Evolutionary conservation across 2,329 filamentous ascomycete species (phyloP).

Genomic region (Clonostachys rosea): DNA sequence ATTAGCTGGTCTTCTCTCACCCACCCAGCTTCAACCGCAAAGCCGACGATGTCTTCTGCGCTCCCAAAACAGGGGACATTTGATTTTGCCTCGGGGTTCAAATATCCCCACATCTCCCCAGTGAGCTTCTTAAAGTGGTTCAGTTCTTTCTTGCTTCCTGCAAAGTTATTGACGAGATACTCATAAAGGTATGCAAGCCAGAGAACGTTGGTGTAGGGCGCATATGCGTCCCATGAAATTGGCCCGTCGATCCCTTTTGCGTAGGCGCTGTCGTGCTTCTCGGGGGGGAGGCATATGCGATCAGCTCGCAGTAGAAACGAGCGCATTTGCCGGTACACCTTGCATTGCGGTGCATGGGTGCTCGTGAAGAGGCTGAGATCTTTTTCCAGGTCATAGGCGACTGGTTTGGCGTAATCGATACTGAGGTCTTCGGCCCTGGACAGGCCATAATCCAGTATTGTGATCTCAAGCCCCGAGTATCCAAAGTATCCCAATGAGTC

Average conservation of each 20-base stretch:
- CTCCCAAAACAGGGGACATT: slow-evolving; percentile 45
- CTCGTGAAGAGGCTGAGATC: slow-evolving; percentile 57
- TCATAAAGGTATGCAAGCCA: slow-evolving; percentile 60
- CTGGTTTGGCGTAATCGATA: slow-evolving; percentile 25
- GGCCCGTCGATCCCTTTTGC: slow-evolving; percentile 36
- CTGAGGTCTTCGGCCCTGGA: slow-evolving; percentile 48
- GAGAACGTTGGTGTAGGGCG: slow-evolving; percentile 60
- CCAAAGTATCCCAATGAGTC: slow-evolving; percentile 39
- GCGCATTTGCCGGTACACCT: slow-evolving; percentile 58
- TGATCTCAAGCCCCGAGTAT: slow-evolving; percentile 57
- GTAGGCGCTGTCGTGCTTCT: slow-evolving; percentile 41
- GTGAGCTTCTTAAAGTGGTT: slow-evolving; percentile 40
- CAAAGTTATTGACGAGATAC: slow-evolving; percentile 43
- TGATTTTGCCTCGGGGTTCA: slow-evolving; percentile 45
- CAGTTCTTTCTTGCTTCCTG: slow-evolving; percentile 39
- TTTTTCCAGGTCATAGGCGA: slow-evolving; percentile 55
- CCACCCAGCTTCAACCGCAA: slow-evolving; percentile 55
- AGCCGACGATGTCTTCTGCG: slow-evolving; percentile 51
- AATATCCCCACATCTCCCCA: slow-evolving; percentile 46
- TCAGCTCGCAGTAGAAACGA: slow-evolving; percentile 50
- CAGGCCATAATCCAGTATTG: slow-evolving; percentile 61
- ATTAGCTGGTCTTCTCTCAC: slow-evolving; percentile 46
- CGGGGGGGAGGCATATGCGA: slow-evolving; percentile 41
- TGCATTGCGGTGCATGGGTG: slow-evolving; percentile 54
- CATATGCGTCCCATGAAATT: slow-evolving; percentile 48